These are phyloP conservation scores for Plasmodium chabaudi DNA, from an alignment of 169 alveolate species.

Conservation along the genomic window DNA sequence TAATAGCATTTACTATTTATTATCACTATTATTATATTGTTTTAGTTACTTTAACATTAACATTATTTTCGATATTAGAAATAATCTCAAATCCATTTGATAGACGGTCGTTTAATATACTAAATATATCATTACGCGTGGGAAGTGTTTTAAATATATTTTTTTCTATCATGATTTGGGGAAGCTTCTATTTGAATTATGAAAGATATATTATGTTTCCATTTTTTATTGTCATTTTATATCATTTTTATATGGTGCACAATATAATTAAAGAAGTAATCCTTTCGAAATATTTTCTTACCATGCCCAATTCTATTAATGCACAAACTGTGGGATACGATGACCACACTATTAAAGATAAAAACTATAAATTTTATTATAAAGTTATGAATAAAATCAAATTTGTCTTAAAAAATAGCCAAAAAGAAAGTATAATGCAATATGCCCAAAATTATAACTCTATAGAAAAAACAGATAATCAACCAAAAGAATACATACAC, in stretches of 20 bases:
- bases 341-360: conserved; percentile 27
- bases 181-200: conserved; percentile 59
- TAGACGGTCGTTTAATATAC: conserved; percentile 67
- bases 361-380: conserved; percentile 55
- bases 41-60: conserved; percentile 39
- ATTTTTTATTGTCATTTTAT: conserved; percentile 15
- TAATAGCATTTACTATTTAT: conserved; percentile 38
- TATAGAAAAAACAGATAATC: conserved; percentile 6
- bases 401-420: conserved; percentile 39
- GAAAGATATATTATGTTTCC: conserved; percentile 41
- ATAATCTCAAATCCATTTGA: conserved; percentile 60
- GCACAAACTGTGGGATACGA: conserved; percentile 18
- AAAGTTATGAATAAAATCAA: conserved; percentile 66
- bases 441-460: neutral
- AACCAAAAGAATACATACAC: conserved; percentile 21
- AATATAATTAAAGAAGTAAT: conserved; percentile 49
- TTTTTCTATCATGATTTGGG: conserved; percentile 62
- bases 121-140: conserved; percentile 43
- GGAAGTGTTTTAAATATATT: conserved; percentile 60
- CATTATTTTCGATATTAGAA: conserved; percentile 54
- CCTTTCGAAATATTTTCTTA: conserved; percentile 29
- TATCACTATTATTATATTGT: conserved; percentile 45
- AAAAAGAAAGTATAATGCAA: conserved; percentile 18
- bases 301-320: conserved; percentile 9
- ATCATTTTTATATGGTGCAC: conserved; percentile 56